A percentile compares a stretch with the other conserved stretches of the same genome.
Evolutionary conservation across 1,284 basidiomycete genomes (phyloP).

Genomic region (Meira miltonrushii): DNA sequence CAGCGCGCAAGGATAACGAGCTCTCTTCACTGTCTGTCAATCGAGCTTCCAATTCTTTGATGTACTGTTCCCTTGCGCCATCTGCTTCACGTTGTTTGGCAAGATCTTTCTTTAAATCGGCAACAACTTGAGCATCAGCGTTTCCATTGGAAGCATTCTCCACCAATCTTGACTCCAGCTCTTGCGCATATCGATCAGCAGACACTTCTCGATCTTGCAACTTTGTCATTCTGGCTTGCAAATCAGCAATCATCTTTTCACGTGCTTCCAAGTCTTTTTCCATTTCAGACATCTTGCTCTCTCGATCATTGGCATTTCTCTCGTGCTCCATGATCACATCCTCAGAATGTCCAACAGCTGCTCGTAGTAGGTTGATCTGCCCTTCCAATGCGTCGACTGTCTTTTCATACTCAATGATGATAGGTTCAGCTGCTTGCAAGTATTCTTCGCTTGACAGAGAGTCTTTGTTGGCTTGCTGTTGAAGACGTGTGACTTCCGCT

Average conservation of each 20-base stretch:
- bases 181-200: constrained; percentile 86
- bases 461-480: constrained; percentile 35
- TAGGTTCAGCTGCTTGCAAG: constrained; percentile 91
- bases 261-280: constrained; percentile 71
- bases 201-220: constrained; percentile 80
- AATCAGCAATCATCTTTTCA: constrained; percentile 71
- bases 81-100: constrained; percentile 71
- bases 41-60: constrained; percentile 79
- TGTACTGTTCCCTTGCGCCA: constrained; percentile 68
- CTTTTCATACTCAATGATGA: constrained; percentile 94
- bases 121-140: constrained; percentile 68
- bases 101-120: constrained; percentile 78
- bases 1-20: constrained; percentile 63
- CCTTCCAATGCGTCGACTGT: constrained; percentile 92
- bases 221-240: constrained; percentile 72
- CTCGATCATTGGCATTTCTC: constrained; percentile 62
- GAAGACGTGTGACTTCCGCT: constrained; percentile 68
- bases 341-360: constrained; percentile 80
- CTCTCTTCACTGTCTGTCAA: constrained; percentile 74
- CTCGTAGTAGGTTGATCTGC: constrained; percentile 80
- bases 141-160: constrained; percentile 71
- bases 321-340: constrained; percentile 86
- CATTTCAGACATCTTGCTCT: constrained; percentile 55
- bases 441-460: constrained; percentile 70
- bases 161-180: constrained; percentile 84